Percentiles rank a stretch among this genome's conserved stretches.
These are phyloP conservation scores for Ramalina peruviana DNA, from an alignment of 495 filamentous ascomycete genomes.

Conservation along the genomic window DNA sequence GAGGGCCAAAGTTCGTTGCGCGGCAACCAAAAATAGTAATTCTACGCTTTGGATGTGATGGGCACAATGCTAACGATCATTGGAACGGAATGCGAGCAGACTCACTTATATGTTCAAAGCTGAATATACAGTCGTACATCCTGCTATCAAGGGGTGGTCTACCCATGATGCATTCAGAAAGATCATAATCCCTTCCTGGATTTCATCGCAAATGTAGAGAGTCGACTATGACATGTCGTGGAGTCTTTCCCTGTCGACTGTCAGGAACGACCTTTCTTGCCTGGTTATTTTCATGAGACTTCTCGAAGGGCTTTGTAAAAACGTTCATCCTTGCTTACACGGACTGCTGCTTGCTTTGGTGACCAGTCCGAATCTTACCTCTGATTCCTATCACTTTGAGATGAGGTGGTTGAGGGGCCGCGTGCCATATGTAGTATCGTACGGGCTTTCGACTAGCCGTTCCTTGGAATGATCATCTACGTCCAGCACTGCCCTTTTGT, in stretches of 20 bases:
- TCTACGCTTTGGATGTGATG: too few species aligned
- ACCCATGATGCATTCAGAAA: too few species aligned
- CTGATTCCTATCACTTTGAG: conserved; percentile 76
- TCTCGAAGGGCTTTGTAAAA: conserved; percentile 30
- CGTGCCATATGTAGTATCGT: conserved; percentile 83
- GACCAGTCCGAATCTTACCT: conserved; percentile 63
- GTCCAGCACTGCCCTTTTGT: conserved; percentile 65
- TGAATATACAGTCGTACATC: too few species aligned
- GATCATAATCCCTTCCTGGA: neutral
- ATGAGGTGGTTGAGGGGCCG: conserved; percentile 89
- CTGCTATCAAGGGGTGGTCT: too few species aligned
- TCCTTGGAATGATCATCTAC: conserved; percentile 40
- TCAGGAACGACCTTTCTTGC: neutral
- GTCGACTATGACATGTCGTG: too few species aligned
- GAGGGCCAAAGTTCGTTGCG: too few species aligned
- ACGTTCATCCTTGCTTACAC: conserved; percentile 40
- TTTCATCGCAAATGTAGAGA: too few species aligned
- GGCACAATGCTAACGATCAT: too few species aligned
- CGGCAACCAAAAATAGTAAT: too few species aligned
- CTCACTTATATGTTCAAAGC: too few species aligned
- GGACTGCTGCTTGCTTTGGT: conserved; percentile 45
- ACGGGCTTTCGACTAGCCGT: conserved; percentile 80
- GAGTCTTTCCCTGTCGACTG: too few species aligned
- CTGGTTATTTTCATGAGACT: neutral
- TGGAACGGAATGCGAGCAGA: too few species aligned